phyloP scores from a whole-genome alignment of 345 rosid genomes.

The Boechera divaricarpa region DNA sequence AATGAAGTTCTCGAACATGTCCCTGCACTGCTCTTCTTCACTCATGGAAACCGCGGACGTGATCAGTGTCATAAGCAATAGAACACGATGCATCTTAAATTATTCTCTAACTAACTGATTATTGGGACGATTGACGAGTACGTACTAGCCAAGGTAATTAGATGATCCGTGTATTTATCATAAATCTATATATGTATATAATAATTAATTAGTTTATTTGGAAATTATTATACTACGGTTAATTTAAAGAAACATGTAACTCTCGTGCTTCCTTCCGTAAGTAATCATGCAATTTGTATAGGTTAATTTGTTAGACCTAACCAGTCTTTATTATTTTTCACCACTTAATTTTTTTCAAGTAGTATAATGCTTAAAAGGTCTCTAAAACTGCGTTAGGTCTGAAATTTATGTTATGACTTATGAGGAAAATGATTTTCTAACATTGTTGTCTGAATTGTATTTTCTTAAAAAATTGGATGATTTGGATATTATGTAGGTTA shows the following conservation, averaged over 20 bases:
- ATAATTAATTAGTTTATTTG: background rate
- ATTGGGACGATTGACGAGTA: background rate
- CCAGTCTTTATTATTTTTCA: background rate
- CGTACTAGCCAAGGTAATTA: background rate
- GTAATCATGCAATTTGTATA: conserved; percentile 33
- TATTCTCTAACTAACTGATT: background rate
- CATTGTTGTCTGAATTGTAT: background rate
- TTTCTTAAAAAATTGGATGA: background rate
- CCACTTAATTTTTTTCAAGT: background rate
- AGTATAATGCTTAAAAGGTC: background rate
- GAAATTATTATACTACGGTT: background rate
- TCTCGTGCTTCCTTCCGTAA: conserved; percentile 18
- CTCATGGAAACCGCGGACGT: conserved; percentile 24
- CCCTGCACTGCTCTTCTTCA: conserved; percentile 35
- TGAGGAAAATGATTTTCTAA: background rate
- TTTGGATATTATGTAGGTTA: background rate
- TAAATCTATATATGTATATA: background rate
- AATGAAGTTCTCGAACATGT: conserved; percentile 27
- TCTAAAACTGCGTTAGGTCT: background rate
- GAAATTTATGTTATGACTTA: background rate
- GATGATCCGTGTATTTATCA: conserved; percentile 14
- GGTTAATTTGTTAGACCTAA: conserved; percentile 35
- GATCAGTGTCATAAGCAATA: conserved; percentile 37
- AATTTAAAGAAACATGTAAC: conserved; percentile 29
- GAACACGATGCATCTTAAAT: conserved; percentile 32